A percentile compares a stretch with the other conserved stretches of the same genome.
Evolutionary conservation across 345 rosid genomes (phyloP).

Genomic region (Linum lewisii): DNA sequence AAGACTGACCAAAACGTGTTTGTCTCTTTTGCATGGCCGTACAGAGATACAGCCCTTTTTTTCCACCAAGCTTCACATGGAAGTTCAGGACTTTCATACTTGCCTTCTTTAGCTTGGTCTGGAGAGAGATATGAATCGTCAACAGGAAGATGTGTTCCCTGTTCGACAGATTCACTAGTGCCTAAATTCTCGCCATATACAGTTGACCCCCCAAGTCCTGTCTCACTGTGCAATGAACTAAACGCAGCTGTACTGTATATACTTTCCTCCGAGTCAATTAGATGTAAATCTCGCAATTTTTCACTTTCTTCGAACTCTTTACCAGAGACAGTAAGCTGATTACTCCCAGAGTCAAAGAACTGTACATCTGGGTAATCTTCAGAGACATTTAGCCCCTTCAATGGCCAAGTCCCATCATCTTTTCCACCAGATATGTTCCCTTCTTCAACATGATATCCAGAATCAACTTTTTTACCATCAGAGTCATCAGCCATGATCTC

Average conservation of each 20-base stretch:
- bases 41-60: constrained; percentile 66
- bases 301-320: constrained; percentile 35
- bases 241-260: constrained; percentile 38
- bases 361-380: constrained; percentile 47
- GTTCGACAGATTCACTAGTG: constrained; percentile 26
- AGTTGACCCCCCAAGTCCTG: constrained; percentile 35
- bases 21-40: constrained; percentile 70
- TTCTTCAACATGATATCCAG: constrained; percentile 30
- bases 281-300: constrained; percentile 23
- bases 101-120: constrained; percentile 32
- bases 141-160: constrained; percentile 20
- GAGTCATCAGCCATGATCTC: constrained; percentile 27
- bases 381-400: constrained; percentile 40
- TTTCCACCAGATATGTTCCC: constrained; percentile 37
- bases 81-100: constrained; percentile 31
- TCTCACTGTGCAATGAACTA: constrained; percentile 42
- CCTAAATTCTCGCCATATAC: constrained; percentile 34
- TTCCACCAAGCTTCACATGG: constrained; percentile 98
- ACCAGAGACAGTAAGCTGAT: constrained; percentile 16
- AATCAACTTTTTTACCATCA: constrained; percentile 29
- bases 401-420: constrained; percentile 43
- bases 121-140: constrained; percentile 30
- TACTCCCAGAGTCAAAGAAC: constrained; percentile 36
- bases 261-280: constrained; percentile 36
- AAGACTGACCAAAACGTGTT: constrained; percentile 86